Evolutionary conservation across 495 filamentous ascomycete genomes (phyloP).

Genomic region (Rusavskia elegans): DNA sequence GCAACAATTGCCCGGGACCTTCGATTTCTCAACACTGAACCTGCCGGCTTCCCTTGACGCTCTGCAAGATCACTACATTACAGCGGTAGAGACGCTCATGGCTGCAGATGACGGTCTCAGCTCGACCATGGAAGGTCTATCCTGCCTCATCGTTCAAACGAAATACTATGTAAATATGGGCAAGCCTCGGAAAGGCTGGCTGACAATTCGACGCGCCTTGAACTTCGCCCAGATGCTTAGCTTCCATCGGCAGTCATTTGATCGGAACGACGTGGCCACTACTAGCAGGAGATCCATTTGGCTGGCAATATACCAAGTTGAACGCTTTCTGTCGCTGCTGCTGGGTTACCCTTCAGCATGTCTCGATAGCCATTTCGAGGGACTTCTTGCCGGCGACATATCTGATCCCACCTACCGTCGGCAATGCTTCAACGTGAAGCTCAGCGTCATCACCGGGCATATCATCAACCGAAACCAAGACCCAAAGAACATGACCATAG

Average conservation of each 20-base stretch:
- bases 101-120: slow-evolving; percentile 31
- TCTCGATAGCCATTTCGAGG: slow-evolving; percentile 18
- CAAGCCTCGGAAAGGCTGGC: slow-evolving; percentile 33
- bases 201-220: slow-evolving; percentile 27
- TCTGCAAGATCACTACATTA: slow-evolving; percentile 22
- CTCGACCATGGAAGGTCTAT: slow-evolving; percentile 30
- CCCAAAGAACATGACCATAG: slow-evolving; percentile 20
- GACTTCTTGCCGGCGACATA: slow-evolving; percentile 2
- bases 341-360: slow-evolving; percentile 34
- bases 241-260: slow-evolving; percentile 15
- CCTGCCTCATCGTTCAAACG: slow-evolving; percentile 26
- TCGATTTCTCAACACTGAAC: slow-evolving; percentile 14
- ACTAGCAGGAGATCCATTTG: slow-evolving; percentile 22
- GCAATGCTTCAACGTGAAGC: slow-evolving; percentile 17
- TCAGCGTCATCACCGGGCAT: slow-evolving; percentile 26
- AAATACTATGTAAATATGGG: slow-evolving; percentile 34
- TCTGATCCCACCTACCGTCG: background rate
- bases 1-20: slow-evolving; percentile 18
- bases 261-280: background rate
- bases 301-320: slow-evolving; percentile 25
- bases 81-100: slow-evolving; percentile 26
- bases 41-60: slow-evolving; percentile 14
- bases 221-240: slow-evolving; percentile 31
- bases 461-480: slow-evolving; percentile 34
- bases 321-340: slow-evolving; percentile 29